These are phyloP conservation scores for Penicillium ochrochloron DNA, from an alignment of 495 filamentous ascomycete species.

Conservation along the genomic window DNA sequence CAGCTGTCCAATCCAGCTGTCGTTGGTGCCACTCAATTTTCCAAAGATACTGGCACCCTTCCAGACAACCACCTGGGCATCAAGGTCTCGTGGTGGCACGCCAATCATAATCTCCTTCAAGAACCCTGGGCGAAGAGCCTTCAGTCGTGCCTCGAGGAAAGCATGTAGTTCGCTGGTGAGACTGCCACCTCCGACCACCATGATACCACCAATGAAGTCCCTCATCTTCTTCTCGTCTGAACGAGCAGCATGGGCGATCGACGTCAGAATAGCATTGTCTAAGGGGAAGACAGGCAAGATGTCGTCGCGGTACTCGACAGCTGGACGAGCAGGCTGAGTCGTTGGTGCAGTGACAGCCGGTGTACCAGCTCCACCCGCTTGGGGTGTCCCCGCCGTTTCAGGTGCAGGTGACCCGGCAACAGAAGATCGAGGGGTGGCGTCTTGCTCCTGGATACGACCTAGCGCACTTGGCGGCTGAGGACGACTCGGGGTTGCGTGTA, in stretches of 20 bases:
- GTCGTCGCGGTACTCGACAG: constrained; percentile 72
- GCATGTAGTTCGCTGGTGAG: constrained; percentile 75
- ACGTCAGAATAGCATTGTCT: constrained; percentile 86
- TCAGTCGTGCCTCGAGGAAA: constrained; percentile 80
- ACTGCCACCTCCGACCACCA: constrained; percentile 91
- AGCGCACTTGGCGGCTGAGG: constrained; percentile 47
- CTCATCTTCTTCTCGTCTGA: constrained; percentile 90
- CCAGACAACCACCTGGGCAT: constrained; percentile 94
- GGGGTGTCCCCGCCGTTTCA: constrained; percentile 70
- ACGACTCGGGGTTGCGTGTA: constrained; percentile 47
- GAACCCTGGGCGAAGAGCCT: constrained; percentile 68
- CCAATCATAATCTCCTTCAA: constrained; percentile 86
- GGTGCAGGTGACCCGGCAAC: constrained; percentile 85
- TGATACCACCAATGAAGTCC: constrained; percentile 91
- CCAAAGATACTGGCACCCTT: constrained; percentile 98
- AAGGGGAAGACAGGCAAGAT: constrained; percentile 81
- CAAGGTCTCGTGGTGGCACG: constrained; percentile 85
- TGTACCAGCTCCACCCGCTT: constrained; percentile 54
- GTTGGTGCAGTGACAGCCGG: constrained; percentile 33
- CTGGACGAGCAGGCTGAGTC: constrained; percentile 39
- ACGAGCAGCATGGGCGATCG: constrained; percentile 82
- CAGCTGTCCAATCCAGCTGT: constrained; percentile 86
- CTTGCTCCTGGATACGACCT: constrained; percentile 56
- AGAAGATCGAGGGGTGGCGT: constrained; percentile 79
- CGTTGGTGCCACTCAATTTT: constrained; percentile 83